Evolutionary conservation across 495 filamentous ascomycete species (phyloP), one percentile per base, ranked within the genome.

Genomic region (Bacidia gigantensis): DNA sequence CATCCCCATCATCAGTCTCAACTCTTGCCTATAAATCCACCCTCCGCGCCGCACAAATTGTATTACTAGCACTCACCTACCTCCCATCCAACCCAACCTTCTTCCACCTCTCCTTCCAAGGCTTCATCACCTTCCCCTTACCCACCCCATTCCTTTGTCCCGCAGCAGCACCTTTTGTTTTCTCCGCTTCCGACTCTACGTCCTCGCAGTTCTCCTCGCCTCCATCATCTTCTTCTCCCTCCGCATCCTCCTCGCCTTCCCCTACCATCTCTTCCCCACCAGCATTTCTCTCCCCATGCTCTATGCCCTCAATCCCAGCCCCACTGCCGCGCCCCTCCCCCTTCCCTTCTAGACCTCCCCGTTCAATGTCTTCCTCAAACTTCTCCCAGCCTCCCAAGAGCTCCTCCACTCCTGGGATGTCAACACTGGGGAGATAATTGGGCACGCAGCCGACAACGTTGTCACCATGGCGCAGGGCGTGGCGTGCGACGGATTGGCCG

Each of bases 381-480:
- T 65, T 64, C 57, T 73, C 70, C 40, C 63, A 64, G 5, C 68
- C 64, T n/a, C 68, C 54, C 44, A 72, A 55, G 12, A 17, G 12
- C 2, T 44, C 54, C 74, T 78, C 71, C 65, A 78, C 71, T 60
- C 17, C 52, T 38, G 20, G 66, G 60, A 32, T n/a, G n/a, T n/a
- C n/a, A n/a, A 44, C 41, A 44, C 7, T 10, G 18, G 41, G 10
- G 41, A 5, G 17, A 85, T 79, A 21, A 78, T 77, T n/a, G n/a
- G n/a, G n/a, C 21, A 93, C 70, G 43, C 88, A 88, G 23, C 86
- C 81, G 17, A 88, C 79, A 20, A 89, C 83, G 61, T 77, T 85
- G 64, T 96, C 92, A 41, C 92, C 87, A 67, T 95, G 87, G 20
- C 75, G 78, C 40, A 95, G 81, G 46, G 87, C 71, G 59, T 86